These are phyloP conservation scores for Picea engelmannii DNA, from an alignment of 83 land plant genomes.

Conservation along the genomic window DNA sequence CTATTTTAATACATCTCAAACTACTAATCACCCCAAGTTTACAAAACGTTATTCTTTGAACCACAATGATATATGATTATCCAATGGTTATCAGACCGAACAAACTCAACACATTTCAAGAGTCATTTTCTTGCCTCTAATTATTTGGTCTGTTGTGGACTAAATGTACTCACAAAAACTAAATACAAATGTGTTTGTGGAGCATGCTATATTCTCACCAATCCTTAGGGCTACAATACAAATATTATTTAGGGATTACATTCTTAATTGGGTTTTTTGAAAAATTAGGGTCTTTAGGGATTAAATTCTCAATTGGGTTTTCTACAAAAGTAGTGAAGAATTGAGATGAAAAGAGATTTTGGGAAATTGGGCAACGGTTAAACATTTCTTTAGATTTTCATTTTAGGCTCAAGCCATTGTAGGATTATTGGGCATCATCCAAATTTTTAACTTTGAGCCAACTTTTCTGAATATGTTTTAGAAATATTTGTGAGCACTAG, in stretches of 20 bases:
- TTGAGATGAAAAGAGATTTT: background rate
- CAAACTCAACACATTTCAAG: no score
- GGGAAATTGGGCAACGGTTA: background rate
- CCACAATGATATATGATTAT: no score
- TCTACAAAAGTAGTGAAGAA: background rate
- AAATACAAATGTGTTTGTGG: background rate
- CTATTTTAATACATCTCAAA: no score
- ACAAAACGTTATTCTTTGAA: no score
- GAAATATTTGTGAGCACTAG: background rate
- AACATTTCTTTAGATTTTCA: background rate
- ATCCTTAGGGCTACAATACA: background rate
- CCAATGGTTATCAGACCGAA: no score
- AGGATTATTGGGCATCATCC: background rate
- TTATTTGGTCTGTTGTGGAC: background rate
- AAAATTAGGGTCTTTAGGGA: no score
- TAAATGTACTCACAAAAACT: background rate
- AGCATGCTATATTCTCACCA: background rate
- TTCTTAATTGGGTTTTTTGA: no score
- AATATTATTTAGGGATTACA: background rate
- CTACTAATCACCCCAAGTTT: no score
- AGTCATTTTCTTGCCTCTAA: background rate
- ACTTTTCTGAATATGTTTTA: no score
- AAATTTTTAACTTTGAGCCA: background rate
- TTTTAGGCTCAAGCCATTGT: background rate
- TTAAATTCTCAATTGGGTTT: no score